Evolutionary conservation across 805 yeast genomes (phyloP).

Genomic region (Zygotorulaspora danielsina): DNA sequence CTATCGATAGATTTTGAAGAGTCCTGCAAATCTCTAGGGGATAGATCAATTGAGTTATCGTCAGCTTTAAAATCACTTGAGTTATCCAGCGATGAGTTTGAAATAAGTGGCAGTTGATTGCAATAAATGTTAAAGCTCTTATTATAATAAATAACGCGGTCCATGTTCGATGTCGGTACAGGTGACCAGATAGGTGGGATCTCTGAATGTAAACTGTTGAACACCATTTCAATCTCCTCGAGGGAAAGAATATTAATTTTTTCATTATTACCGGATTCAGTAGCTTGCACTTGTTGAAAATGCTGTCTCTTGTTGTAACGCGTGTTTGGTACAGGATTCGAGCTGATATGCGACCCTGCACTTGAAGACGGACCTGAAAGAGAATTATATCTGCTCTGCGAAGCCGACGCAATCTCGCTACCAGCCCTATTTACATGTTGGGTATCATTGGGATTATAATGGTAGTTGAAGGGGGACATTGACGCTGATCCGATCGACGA

Average conservation of each 20-base stretch:
- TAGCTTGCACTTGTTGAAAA: conserved; percentile 12
- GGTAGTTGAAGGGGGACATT: conserved; percentile 9
- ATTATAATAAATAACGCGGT: conserved; percentile 55
- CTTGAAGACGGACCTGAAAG: conserved; percentile 11
- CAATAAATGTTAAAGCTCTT: conserved; percentile 58
- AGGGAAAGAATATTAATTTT: conserved; percentile 32
- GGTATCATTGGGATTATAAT: conserved; percentile 1
- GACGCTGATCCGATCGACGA: conserved; percentile 11
- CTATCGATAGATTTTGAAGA: conserved; percentile 10
- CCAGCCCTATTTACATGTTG: conserved; percentile 4
- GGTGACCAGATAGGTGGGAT: conserved; percentile 57
- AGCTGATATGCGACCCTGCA: conserved; percentile 7
- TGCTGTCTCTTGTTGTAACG: conserved; percentile 4
- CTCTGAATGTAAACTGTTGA: conserved; percentile 34
- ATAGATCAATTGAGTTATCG: conserved; percentile 30
- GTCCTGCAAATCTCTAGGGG: conserved; percentile 28
- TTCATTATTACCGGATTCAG: conserved; percentile 5
- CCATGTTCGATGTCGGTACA: conserved; percentile 43
- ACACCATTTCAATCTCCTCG: conserved; percentile 38
- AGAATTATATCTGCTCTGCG: conserved; percentile 4
- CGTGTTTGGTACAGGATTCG: conserved; percentile 5
- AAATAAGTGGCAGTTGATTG: conserved; percentile 51
- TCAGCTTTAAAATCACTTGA: conserved; percentile 32
- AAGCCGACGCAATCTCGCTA: conserved; percentile 3
- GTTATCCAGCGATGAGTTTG: conserved; percentile 37